Evolutionary conservation across 306 rosid genomes (phyloP).

Genomic region (Quercus suber): DNA sequence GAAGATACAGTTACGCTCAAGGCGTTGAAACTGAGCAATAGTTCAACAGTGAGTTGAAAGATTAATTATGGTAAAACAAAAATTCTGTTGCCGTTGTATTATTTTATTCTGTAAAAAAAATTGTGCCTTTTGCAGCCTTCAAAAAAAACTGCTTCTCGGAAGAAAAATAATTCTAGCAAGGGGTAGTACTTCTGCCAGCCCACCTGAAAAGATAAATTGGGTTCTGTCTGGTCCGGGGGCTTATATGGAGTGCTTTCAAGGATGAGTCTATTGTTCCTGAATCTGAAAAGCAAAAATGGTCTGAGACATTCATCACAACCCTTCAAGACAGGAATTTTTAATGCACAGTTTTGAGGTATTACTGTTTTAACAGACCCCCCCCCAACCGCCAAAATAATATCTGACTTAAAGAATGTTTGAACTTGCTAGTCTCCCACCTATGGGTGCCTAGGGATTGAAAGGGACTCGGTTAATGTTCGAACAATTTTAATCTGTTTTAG

Average conservation of each 20-base stretch:
- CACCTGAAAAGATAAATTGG: constrained; percentile 55
- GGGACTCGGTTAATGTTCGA: background rate
- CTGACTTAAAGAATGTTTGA: background rate
- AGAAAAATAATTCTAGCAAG: constrained; percentile 20
- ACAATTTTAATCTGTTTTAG: background rate
- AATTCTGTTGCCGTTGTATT: background rate
- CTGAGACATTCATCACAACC: constrained; percentile 42
- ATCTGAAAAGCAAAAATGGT: constrained; percentile 55
- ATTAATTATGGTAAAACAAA: background rate
- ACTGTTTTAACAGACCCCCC: background rate
- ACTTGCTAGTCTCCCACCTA: background rate
- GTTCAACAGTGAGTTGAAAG: constrained; percentile 35
- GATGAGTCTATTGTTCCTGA: constrained; percentile 38
- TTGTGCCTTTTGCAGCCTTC: constrained; percentile 24
- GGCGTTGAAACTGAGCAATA: constrained; percentile 3
- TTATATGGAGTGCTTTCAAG: constrained; percentile 48
- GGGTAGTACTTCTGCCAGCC: constrained; percentile 22
- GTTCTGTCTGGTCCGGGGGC: constrained; percentile 50
- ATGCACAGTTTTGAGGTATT: constrained; percentile 23
- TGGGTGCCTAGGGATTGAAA: background rate
- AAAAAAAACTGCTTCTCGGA: constrained; percentile 14
- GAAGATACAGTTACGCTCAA: constrained; percentile 17
- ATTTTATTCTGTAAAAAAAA: background rate
- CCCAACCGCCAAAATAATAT: too few relatives aligned
- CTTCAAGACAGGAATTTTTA: constrained; percentile 10